Conservation (phyloP, 2,329 filamentous ascomycete species). For the Aspergillus pseudoglaucus region DNA sequence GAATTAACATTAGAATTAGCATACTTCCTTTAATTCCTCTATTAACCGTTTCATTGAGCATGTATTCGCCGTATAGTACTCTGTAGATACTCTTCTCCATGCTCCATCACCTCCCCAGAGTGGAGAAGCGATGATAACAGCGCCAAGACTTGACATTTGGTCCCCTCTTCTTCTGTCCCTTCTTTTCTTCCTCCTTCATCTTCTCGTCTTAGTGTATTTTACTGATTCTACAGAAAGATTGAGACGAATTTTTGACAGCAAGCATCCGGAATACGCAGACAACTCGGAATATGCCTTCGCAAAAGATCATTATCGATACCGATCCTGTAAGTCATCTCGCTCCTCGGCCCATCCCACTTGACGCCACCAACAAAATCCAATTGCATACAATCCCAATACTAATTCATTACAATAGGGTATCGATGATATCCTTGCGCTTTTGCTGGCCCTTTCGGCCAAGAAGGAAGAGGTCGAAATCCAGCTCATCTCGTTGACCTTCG, state of each 20-base stretch:
- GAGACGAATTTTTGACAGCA: too few relatives aligned
- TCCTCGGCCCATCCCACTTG: background rate
- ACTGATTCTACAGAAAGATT: too few relatives aligned
- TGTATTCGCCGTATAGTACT: too few relatives aligned
- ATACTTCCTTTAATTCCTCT: too few relatives aligned
- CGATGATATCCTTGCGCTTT: conserved; percentile 83
- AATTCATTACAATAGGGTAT: conserved; percentile 50
- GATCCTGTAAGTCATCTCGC: conserved; percentile 61
- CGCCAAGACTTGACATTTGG: conserved; percentile 9
- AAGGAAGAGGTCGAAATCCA: conserved; percentile 79
- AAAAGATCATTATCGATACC: conserved; percentile 89
- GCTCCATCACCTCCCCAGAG: background rate
- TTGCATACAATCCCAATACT: background rate
- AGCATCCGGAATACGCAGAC: too few relatives aligned
- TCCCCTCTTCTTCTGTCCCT: too few relatives aligned
- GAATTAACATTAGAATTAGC: too few relatives aligned
- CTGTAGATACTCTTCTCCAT: too few relatives aligned
- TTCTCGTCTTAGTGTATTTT: too few relatives aligned
- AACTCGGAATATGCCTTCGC: conserved; percentile 51
- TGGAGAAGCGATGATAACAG: conserved; percentile 10
- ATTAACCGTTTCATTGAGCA: too few relatives aligned
- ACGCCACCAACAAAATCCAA: too few relatives aligned
- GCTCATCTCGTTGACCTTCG: conserved; percentile 84
- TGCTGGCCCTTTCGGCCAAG: conserved; percentile 75
- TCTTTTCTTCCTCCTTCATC: too few relatives aligned